A percentile compares a stretch with the other conserved stretches of the same genome.
These are phyloP conservation scores for Exophiala sideris DNA, from an alignment of 2,329 filamentous ascomycete species.

Conservation along the genomic window DNA sequence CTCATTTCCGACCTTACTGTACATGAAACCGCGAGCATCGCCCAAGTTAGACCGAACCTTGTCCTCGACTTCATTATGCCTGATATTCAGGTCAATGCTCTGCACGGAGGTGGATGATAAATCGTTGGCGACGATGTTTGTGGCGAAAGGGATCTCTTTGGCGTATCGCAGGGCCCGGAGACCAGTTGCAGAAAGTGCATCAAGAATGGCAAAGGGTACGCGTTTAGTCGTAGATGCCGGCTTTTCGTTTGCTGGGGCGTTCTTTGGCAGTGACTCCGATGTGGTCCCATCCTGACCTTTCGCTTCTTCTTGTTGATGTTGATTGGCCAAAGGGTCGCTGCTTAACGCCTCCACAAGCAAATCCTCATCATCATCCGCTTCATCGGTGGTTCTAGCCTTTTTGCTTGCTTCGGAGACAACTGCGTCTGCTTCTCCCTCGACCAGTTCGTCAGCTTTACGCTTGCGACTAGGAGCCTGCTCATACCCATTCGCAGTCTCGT, in stretches of 20 bases:
- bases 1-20: slow-evolving; percentile 58
- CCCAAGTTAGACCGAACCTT: slow-evolving; percentile 71
- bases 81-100: slow-evolving; percentile 78
- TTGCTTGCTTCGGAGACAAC: slow-evolving; percentile 5
- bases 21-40: slow-evolving; percentile 91
- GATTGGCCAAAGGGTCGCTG: slow-evolving; percentile 1
- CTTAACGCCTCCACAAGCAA: slow-evolving; percentile 13
- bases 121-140: slow-evolving; percentile 84
- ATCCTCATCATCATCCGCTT: slow-evolving; percentile 13
- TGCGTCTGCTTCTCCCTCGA: slow-evolving; percentile 8
- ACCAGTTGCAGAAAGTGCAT: slow-evolving; percentile 91
- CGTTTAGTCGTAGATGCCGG: slow-evolving; percentile 31
- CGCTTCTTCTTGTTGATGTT: slow-evolving; percentile 9
- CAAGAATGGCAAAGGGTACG: slow-evolving; percentile 74
- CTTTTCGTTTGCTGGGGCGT: background rate
- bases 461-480: slow-evolving; percentile 23
- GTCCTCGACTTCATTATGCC: slow-evolving; percentile 71
- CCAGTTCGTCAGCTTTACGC: slow-evolving; percentile 30
- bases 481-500: background rate
- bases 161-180: slow-evolving; percentile 88
- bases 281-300: background rate
- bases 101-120: slow-evolving; percentile 72
- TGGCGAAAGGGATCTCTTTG: slow-evolving; percentile 81
- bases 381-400: slow-evolving; percentile 7
- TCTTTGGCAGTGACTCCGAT: slow-evolving; percentile 2